These are phyloP conservation scores for Lipomyces sp. DNA, from an alignment of 805 yeast species.

Conservation along the genomic window DNA sequence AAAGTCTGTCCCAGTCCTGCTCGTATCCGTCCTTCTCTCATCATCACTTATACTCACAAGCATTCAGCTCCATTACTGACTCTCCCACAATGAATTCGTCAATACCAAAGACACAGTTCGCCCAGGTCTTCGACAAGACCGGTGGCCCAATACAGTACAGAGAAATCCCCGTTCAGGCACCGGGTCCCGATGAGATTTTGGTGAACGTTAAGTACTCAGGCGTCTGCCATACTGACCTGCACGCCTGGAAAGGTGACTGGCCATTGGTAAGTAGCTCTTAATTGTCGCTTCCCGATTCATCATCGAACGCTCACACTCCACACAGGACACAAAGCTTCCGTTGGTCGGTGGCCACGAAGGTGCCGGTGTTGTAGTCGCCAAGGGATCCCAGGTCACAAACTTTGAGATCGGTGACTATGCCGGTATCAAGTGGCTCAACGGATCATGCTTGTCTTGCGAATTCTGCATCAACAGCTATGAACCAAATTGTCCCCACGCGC, in stretches of 20 bases:
- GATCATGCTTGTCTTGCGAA: conserved; percentile 78
- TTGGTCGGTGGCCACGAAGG: conserved; percentile 91
- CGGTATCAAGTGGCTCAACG: conserved; percentile 83
- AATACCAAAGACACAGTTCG: conserved; percentile 73
- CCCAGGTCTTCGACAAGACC: conserved; percentile 44
- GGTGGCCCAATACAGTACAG: conserved; percentile 51
- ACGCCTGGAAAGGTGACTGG: conserved; percentile 96
- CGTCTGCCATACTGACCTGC: conserved; percentile 92
- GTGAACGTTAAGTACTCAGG: conserved; percentile 86
- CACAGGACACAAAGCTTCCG: conserved; percentile 61
- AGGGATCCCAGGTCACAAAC: conserved; percentile 69
- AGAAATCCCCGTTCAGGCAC: conserved; percentile 80
- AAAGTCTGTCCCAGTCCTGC: conserved; percentile 8
- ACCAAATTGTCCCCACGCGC: conserved; percentile 72
- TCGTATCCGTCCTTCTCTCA: conserved; percentile 4
- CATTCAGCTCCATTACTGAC: conserved; percentile 2
- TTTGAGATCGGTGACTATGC: conserved; percentile 81
- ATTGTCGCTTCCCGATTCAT: neutral
- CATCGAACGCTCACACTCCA: neutral
- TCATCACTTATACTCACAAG: conserved; percentile 3
- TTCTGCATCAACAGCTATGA: conserved; percentile 68
- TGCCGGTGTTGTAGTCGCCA: conserved; percentile 82
- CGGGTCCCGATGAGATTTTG: conserved; percentile 76
- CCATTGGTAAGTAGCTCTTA: conserved; percentile 54
- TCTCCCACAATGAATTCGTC: neutral